Evolutionary conservation across 2,329 filamentous ascomycete genomes (phyloP), one percentile per base, ranked within the genome.

Genomic region (Phyllosticta citribraziliensis): DNA sequence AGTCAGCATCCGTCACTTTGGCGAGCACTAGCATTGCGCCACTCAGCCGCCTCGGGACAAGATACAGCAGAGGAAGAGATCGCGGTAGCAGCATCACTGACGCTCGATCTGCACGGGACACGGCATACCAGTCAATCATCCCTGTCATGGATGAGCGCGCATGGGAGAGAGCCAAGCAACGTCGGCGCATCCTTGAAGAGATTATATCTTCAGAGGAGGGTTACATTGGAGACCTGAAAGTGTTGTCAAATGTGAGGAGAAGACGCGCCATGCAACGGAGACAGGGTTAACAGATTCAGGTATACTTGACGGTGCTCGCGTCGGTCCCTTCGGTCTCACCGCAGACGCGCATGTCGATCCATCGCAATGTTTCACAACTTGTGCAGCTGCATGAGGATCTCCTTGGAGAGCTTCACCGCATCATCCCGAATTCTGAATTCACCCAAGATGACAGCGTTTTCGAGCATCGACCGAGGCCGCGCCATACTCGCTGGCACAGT

Each of bases 161-260:
- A n/a, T 82, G 83, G 52, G 82, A 86, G 65, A 84, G 92, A 58
- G 84, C 90, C 1, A 74, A 88, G 20, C 88, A 91, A 68, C 84
- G 94, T 63, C 84, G 90, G 14, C 85, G 87, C 64, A 85, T 96
- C 50, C 75, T 97, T 40, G 89, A 94, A 70, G 94, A 97, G 74
- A 78, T 97, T 57, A 84, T 97, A 63, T 82, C 77, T 61, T 96
- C 92, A 0, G 94, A 97, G 73, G 88, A 94, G 70, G 85, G 87
- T 68, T 97, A 97, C 71, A 86, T 97, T 67, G 84, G 87, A 17
- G 93, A 96, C 68, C 75, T 97, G 62, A 90, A 90, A 67, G 91
- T 94, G 65, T 97, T 63, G 88, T 88, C 71, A 91, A 47, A 95
- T 74, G 92, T 93, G 76, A 70, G 84, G 61, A 20, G 14, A 47